These are phyloP conservation scores for Pseudogymnoascus sp. DNA, from an alignment of 2,329 filamentous ascomycete species.

Conservation along the genomic window DNA sequence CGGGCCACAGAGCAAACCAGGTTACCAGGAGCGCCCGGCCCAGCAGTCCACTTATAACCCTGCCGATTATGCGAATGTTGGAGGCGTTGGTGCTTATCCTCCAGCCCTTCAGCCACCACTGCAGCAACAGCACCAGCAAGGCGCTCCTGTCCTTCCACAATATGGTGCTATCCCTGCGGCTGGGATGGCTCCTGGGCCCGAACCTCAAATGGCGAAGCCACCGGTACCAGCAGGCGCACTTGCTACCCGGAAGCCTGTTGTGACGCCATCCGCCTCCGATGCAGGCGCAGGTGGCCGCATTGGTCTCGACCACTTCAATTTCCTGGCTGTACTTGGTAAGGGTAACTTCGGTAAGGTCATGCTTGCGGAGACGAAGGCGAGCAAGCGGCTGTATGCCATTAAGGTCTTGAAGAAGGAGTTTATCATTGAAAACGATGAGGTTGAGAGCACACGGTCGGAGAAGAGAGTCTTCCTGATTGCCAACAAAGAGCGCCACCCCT, in stretches of 20 bases:
- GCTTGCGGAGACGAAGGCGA: slow-evolving; percentile 92
- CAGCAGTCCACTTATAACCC: slow-evolving; percentile 67
- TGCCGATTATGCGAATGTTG: slow-evolving; percentile 61
- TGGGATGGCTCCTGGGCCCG: slow-evolving; percentile 13
- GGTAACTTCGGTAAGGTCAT: slow-evolving; percentile 99
- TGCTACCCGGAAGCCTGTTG: slow-evolving; percentile 41
- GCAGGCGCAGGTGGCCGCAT: slow-evolving; percentile 74
- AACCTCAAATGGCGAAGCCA: slow-evolving; percentile 12
- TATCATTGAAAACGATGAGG: slow-evolving; percentile 98
- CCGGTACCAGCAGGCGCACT: slow-evolving; percentile 26
- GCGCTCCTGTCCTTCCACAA: slow-evolving; percentile 18
- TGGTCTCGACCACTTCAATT: slow-evolving; percentile 97
- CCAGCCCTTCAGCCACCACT: slow-evolving; percentile 28
- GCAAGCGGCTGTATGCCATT: slow-evolving; percentile 90
- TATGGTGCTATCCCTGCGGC: slow-evolving; percentile 9
- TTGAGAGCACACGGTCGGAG: slow-evolving; percentile 94
- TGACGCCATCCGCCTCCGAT: slow-evolving; percentile 58
- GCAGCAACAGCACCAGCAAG: slow-evolving; percentile 30
- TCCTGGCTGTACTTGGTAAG: slow-evolving; percentile 94
- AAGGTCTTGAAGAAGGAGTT: slow-evolving; percentile 99
- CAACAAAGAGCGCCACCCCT: slow-evolving; percentile 94
- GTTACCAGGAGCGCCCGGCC: slow-evolving; percentile 28
- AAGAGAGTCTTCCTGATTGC: slow-evolving; percentile 96
- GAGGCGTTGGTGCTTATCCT: slow-evolving; percentile 44
- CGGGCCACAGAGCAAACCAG: slow-evolving; percentile 9